Base-by-base conservation (phyloP, 208 protist species). In the Leptomonas pyrrhocoris region DNA sequence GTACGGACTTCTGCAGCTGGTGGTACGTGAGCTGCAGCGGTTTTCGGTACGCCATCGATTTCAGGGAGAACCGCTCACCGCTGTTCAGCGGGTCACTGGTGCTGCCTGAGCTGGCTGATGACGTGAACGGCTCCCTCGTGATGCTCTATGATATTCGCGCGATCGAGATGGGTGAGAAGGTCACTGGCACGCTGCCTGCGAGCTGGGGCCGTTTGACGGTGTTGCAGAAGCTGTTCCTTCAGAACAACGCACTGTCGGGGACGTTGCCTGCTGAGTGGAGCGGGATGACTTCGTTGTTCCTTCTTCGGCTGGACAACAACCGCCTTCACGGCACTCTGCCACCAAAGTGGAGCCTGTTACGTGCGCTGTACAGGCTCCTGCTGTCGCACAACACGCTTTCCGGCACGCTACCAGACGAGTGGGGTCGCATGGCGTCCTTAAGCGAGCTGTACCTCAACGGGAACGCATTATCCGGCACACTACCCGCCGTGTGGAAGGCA, bases 151-250 rank as follows among this genome's bases (percentile, higher is more conserved):
- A 42, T 7, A 6, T 60, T 18, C 2, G 18, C 16, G n/a, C 46
- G 8, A 7, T 19, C 9, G 15, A 12, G 7, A 46, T 36, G 31
- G 55, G 55, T n/a, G 36, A 18, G 16, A 2, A 12, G n/a, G 34
- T 60, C 34, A 25, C 15, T 31, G 55, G 55, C 34, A 46, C 36
- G 36, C 55, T 60, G 36, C 55, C n/a, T n/a, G n/a, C n/a, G n/a
- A n/a, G n/a, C n/a, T n/a, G n/a, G n/a, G n/a, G n/a, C n/a, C n/a
- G n/a, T 36, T 15, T 8, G 38, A 42, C 38, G 6, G 38, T 13
- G 13, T 13, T 42, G 6, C 9, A 42, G 38, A 42, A 6, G 38
- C 38, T 42, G 38, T 13, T 15, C 9, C 38, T 42, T 6, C 9
- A 42, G 6, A 13, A 13, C 38, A 42, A 42, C 38, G 38, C 9